phyloP scores from a whole-genome alignment of 495 filamentous ascomycete genomes.

The Talaromyces trachyspermus region DNA sequence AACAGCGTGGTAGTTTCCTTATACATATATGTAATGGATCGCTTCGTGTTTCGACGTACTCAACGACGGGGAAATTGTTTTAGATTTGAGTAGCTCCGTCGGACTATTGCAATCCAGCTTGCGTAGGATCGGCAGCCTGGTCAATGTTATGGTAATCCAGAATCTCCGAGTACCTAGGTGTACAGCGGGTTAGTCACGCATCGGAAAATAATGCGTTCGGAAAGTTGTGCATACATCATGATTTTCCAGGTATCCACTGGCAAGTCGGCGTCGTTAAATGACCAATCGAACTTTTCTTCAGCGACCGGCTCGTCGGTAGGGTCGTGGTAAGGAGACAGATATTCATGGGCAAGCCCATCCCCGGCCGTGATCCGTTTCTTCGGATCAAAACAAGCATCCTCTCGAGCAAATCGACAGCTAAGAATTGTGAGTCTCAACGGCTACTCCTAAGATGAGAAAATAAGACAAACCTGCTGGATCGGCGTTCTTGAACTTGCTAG shows the following conservation, averaged over 20 bases:
- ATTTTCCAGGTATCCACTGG: conserved; percentile 99
- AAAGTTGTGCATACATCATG: conserved; percentile 73
- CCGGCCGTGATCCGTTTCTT: conserved; percentile 81
- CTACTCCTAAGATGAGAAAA: background rate
- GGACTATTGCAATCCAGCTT: conserved; percentile 13
- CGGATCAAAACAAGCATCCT: conserved; percentile 97
- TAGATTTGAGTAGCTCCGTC: background rate
- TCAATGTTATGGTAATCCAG: conserved; percentile 98
- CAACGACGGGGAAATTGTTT: conserved; percentile 5
- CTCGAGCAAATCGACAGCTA: conserved; percentile 90
- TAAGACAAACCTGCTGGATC: conserved; percentile 70
- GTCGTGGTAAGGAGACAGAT: conserved; percentile 94
- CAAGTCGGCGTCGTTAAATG: conserved; percentile 98
- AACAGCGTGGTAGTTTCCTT: conserved; percentile 3
- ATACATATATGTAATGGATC: conserved; percentile 2
- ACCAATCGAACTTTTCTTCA: conserved; percentile 99
- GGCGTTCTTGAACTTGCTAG: conserved; percentile 92
- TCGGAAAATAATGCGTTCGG: background rate
- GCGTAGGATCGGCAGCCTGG: conserved; percentile 37
- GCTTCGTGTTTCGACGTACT: conserved; percentile 3
- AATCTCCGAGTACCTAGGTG: conserved; percentile 91
- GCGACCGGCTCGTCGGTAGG: conserved; percentile 92
- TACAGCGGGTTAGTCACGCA: background rate
- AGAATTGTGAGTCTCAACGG: background rate
- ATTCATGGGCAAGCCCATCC: conserved; percentile 82